Evolutionary conservation across 1,139 yeast species (phyloP).

Genomic region (Arxiozyma heterogenica): DNA sequence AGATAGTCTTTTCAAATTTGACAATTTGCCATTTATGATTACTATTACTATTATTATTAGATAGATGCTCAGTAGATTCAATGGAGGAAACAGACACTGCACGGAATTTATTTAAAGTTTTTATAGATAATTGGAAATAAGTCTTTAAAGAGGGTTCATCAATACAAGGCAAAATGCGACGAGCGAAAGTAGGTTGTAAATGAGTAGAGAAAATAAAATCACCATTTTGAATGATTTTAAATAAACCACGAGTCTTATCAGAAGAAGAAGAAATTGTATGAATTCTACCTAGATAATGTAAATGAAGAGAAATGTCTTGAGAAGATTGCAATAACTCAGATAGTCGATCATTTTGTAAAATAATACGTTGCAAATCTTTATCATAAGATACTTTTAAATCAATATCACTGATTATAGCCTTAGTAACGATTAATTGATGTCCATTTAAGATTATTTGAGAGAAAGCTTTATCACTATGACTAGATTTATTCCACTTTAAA

Average conservation of each 20-base stretch:
- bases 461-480: background rate
- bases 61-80: conserved; percentile 15
- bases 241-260: conserved; percentile 57
- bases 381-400: conserved; percentile 34
- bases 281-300: conserved; percentile 46
- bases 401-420: conserved; percentile 20
- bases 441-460: conserved; percentile 35
- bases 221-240: conserved; percentile 54
- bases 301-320: conserved; percentile 6
- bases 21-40: conserved; percentile 24
- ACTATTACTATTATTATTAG: conserved; percentile 25
- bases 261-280: conserved; percentile 45
- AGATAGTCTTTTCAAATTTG: conserved; percentile 44
- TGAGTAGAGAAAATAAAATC: conserved; percentile 54
- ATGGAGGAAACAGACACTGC: conserved; percentile 41
- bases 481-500: conserved; percentile 27
- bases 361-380: conserved; percentile 30
- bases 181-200: conserved; percentile 57
- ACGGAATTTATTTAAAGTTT: conserved; percentile 37
- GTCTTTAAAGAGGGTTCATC: conserved; percentile 54
- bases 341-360: background rate
- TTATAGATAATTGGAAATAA: conserved; percentile 41
- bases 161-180: conserved; percentile 53
- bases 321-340: background rate
- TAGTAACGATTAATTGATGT: conserved; percentile 35